A percentile compares a stretch with the other conserved stretches of the same genome.
Evolutionary conservation across 305 asterid species (phyloP).

Genomic region (Ilex paraguariensis): DNA sequence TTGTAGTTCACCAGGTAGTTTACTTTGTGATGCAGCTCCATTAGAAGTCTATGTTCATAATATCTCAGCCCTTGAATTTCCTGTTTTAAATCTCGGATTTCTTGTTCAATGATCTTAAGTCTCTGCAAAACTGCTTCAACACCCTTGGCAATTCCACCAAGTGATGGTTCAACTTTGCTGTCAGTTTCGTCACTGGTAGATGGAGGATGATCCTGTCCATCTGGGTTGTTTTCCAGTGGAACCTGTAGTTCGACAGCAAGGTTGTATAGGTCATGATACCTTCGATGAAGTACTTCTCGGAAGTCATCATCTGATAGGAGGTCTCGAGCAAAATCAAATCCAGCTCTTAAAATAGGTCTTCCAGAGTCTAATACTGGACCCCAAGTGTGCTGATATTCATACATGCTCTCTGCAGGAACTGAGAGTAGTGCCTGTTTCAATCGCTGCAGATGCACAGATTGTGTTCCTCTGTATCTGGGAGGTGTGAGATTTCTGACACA

Average conservation of each 20-base stretch:
- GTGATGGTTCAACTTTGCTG: slow-evolving; percentile 57
- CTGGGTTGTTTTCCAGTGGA: slow-evolving; percentile 46
- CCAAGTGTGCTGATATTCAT: slow-evolving; percentile 96
- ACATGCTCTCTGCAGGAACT: slow-evolving; percentile 76
- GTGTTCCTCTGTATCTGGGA: slow-evolving; percentile 65
- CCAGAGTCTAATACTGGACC: slow-evolving; percentile 52
- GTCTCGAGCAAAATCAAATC: slow-evolving; percentile 74
- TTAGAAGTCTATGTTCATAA: slow-evolving; percentile 70
- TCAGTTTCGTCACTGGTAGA: slow-evolving; percentile 37
- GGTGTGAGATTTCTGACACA: slow-evolving; percentile 63
- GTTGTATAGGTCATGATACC: slow-evolving; percentile 74
- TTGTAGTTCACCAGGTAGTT: slow-evolving; percentile 74
- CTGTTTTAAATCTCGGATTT: slow-evolving; percentile 75
- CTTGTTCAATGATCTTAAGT: slow-evolving; percentile 82
- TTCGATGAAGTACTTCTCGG: slow-evolving; percentile 72
- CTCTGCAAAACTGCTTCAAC: slow-evolving; percentile 76
- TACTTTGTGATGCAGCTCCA: slow-evolving; percentile 64
- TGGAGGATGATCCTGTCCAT: slow-evolving; percentile 17
- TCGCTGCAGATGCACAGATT: slow-evolving; percentile 43
- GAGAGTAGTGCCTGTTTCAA: slow-evolving; percentile 69
- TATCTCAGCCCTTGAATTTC: slow-evolving; percentile 89
- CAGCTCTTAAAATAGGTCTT: slow-evolving; percentile 42
- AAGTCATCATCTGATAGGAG: slow-evolving; percentile 86
- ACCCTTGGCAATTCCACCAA: slow-evolving; percentile 81
- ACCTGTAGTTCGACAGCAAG: slow-evolving; percentile 84